Conservation (phyloP, 2,329 filamentous ascomycete genomes). For the Neonectria faginata region DNA sequence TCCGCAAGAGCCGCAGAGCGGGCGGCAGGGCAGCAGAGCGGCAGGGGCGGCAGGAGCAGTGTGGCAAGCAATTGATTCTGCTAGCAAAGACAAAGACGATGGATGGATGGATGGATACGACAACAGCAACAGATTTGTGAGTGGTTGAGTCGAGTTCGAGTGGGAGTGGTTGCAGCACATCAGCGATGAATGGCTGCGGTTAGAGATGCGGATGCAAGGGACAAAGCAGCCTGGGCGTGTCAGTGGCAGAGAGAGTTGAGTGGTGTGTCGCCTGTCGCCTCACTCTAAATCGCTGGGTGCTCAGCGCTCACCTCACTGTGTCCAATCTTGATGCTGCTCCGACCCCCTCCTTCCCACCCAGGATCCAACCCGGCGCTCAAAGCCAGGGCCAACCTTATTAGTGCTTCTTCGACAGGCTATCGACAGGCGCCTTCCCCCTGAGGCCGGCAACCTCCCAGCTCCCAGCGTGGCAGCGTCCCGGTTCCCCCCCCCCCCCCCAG, state of each 20-base stretch:
- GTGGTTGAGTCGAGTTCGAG: background rate
- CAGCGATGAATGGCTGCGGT: conserved; percentile 22
- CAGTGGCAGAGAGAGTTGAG: background rate
- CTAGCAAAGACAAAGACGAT: background rate
- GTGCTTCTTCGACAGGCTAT: background rate
- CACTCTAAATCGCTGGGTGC: background rate
- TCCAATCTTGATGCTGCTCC: conserved; percentile 42
- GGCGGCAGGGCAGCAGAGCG: background rate
- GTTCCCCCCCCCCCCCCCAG: conserved; percentile 20
- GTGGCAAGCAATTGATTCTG: conserved; percentile 4
- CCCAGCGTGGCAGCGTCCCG: background rate
- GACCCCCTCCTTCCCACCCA: conserved; percentile 18
- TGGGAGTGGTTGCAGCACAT: conserved; percentile 16
- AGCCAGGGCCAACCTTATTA: conserved; percentile 28
- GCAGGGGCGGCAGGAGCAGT: background rate
- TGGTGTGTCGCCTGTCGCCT: background rate
- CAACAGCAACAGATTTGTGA: conserved; percentile 1
- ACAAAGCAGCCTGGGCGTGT: conserved; percentile 6
- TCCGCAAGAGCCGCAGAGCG: conserved; percentile 1
- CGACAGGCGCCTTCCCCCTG: conserved; percentile 38
- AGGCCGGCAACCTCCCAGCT: conserved; percentile 30
- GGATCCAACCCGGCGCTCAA: conserved; percentile 14
- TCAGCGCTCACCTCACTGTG: conserved; percentile 15
- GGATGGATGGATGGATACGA: conserved; percentile 11
- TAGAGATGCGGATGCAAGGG: conserved; percentile 31